These are phyloP conservation scores for Fusarium palustre DNA, from an alignment of 2,329 filamentous ascomycete genomes.

Conservation along the genomic window DNA sequence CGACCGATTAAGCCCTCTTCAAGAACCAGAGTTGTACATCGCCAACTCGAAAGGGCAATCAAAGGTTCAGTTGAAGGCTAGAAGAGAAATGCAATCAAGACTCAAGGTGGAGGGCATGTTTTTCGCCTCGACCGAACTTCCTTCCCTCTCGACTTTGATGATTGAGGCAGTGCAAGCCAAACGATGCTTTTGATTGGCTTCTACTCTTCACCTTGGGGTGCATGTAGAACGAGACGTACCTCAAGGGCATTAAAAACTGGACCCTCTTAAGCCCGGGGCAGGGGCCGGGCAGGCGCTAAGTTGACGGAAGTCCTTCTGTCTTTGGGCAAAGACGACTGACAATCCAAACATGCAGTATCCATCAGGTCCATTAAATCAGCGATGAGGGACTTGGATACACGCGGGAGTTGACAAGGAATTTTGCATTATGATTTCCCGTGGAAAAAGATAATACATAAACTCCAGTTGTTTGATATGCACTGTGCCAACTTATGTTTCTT, in stretches of 20 bases:
- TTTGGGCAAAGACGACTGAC: conserved; percentile 7
- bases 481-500: conserved; percentile 4
- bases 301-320: conserved; percentile 25
- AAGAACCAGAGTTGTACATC: conserved; percentile 15
- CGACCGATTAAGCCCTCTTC: conserved; percentile 4
- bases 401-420: not conserved
- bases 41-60: conserved; percentile 13
- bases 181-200: conserved; percentile 27
- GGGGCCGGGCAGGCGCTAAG: conserved; percentile 24
- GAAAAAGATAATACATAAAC: not conserved
- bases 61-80: conserved; percentile 24
- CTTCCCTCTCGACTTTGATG: conserved; percentile 10
- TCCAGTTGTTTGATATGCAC: not conserved
- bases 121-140: conserved; percentile 25
- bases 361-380: not conserved
- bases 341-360: conserved; percentile 1
- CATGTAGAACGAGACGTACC: conserved; percentile 5
- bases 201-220: conserved; percentile 7
- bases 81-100: conserved; percentile 25
- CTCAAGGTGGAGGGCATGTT: conserved; percentile 11
- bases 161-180: conserved; percentile 43
- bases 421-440: not conserved
- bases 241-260: conserved; percentile 8
- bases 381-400: conserved; percentile 1
- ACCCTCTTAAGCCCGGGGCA: conserved; percentile 18